A percentile compares a stretch with the other conserved stretches of the same genome.
These are phyloP conservation scores for Pichia sp. DNA, from an alignment of 1,139 yeast species.

Conservation along the genomic window DNA sequence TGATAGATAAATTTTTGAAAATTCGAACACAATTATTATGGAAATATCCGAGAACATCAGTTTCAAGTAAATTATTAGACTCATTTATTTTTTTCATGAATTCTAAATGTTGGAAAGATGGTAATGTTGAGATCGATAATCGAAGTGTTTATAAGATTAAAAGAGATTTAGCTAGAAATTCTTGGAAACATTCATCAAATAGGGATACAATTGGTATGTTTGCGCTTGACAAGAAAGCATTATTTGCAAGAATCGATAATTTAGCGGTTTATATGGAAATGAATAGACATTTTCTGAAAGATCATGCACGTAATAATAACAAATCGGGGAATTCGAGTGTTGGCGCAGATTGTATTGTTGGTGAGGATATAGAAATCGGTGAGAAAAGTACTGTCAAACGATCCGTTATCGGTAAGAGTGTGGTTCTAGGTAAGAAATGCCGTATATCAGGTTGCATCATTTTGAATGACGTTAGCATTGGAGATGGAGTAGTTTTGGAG, in stretches of 20 bases:
- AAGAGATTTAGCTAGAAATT: slow-evolving; percentile 81
- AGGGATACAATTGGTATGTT: slow-evolving; percentile 59
- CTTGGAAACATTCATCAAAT: slow-evolving; percentile 72
- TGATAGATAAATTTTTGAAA: slow-evolving; percentile 59
- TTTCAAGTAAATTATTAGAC: slow-evolving; percentile 68
- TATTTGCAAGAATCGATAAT: slow-evolving; percentile 71
- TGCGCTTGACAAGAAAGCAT: slow-evolving; percentile 55
- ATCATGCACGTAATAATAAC: slow-evolving; percentile 33
- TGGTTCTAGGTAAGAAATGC: slow-evolving; percentile 77
- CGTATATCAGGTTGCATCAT: slow-evolving; percentile 82
- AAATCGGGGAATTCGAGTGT: slow-evolving; percentile 48
- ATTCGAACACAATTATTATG: slow-evolving; percentile 84
- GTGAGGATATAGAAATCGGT: slow-evolving; percentile 27
- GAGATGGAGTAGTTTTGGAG: slow-evolving; percentile 78
- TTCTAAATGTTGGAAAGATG: slow-evolving; percentile 38
- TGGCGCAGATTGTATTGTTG: slow-evolving; percentile 71
- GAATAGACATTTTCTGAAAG: slow-evolving; percentile 69
- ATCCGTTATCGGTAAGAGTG: slow-evolving; percentile 70
- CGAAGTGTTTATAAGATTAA: slow-evolving; percentile 62
- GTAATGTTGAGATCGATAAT: slow-evolving; percentile 20
- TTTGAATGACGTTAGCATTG: slow-evolving; percentile 62
- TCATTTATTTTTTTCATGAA: slow-evolving; percentile 79
- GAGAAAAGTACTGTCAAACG: slow-evolving; percentile 73
- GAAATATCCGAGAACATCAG: slow-evolving; percentile 72
- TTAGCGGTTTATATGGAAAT: slow-evolving; percentile 83